These are phyloP conservation scores for Boletus tylopilopsis DNA, from an alignment of 768 basidiomycete species.

Conservation along the genomic window DNA sequence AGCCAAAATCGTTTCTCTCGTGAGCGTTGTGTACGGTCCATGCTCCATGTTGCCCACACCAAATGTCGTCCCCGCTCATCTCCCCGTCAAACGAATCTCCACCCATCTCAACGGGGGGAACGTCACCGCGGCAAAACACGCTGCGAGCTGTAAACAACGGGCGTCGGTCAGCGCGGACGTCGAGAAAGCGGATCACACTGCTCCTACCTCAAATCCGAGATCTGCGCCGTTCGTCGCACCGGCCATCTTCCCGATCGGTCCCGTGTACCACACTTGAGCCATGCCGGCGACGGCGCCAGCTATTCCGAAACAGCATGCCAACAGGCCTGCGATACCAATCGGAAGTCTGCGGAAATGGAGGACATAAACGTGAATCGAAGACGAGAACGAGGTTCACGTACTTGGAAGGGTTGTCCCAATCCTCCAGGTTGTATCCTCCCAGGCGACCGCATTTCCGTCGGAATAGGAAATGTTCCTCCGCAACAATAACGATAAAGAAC, in stretches of 20 bases:
- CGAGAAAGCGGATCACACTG: too few species aligned
- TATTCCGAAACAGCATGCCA: conserved; percentile 45
- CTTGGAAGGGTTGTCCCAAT: conserved; percentile 42
- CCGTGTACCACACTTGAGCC: conserved; percentile 52
- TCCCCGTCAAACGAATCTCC: conserved; percentile 43
- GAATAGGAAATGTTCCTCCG: conserved; percentile 47
- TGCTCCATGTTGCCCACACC: background rate
- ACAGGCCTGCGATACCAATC: conserved; percentile 44
- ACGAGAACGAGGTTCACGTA: too few species aligned
- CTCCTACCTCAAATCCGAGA: conserved; percentile 48
- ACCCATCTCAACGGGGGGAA: conserved; percentile 48
- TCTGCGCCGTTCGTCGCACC: conserved; percentile 45
- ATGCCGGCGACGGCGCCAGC: conserved; percentile 50
- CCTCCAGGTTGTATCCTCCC: conserved; percentile 50
- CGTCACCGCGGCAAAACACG: conserved; percentile 42
- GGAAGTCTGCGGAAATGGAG: conserved; percentile 35
- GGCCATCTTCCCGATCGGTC: conserved; percentile 42
- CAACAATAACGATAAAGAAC: conserved; percentile 44
- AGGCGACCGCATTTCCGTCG: conserved; percentile 36
- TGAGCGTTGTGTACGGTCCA: too few species aligned
- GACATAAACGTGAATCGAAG: background rate
- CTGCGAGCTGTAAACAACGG: conserved; percentile 33
- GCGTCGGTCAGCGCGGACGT: background rate
- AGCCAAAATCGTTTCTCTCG: too few species aligned
- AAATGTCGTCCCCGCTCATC: conserved; percentile 14